Base-by-base conservation (phyloP, 495 filamentous ascomycete species). In the Neurospora tetrasperma region DNA sequence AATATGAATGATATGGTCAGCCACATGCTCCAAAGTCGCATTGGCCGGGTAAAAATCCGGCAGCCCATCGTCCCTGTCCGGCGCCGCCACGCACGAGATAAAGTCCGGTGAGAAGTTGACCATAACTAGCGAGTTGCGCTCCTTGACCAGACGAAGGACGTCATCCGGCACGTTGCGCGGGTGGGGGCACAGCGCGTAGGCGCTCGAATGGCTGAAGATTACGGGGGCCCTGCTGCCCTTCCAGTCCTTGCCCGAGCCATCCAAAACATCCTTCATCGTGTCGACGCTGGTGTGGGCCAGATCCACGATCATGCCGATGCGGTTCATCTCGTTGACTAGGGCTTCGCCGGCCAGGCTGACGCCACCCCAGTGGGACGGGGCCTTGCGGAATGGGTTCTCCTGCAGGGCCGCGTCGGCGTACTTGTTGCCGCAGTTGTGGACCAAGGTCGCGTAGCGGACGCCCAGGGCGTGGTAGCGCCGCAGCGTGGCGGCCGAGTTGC, bases 351-450 rank as follows among this genome's bases (percentile, higher is more conserved):
- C 86, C 3, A 85, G 81, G 74, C 91, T 93, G 18, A 98, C 82
- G 4, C 93, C 93, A 27, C 87, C 79, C 87, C 88, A 88, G 76
- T 76, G 80, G 11, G 83, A 86, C 73, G 78, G 83, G 35, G 89
- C 84, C 43, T 82, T 83, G 66, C 80, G 81, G 5, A 86, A 70
- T 7, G 83, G 82, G 10, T 82, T 72, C 74, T 84, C 83, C 76
- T 76, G 77, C 8, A 96, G 80, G 2, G 96, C 95, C 4, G 93
- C 90, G 77, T 98, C 96, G 39, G 94, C 94, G 81, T 91, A 98
- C 42, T 83, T 84, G 80, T 98, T 99, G 79, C 94, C 92, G 83
- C 96, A 99, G 82, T 97, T 97, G 82, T 96, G 94, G 4, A 93
- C 97, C 14, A 99, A 82, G 0, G 95, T 98, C 8, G 91, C 90